phyloP scores from a whole-genome alignment of 2,329 filamentous ascomycete genomes.

The Talaromyces funiculosus region DNA sequence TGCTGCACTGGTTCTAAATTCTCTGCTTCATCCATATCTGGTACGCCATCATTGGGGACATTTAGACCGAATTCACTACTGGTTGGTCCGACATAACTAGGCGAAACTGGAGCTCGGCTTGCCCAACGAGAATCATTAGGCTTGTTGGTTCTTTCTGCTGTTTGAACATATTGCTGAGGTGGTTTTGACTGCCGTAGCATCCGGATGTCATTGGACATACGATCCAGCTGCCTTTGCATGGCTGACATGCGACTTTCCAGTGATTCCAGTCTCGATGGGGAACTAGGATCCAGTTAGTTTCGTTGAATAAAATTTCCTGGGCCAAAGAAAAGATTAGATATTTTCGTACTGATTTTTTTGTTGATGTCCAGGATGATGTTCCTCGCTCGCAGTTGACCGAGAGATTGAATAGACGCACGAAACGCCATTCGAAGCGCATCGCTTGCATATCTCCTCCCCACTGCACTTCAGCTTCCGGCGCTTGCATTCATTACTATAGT shows the following conservation, averaged over 20 bases:
- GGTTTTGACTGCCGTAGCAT: constrained; percentile 16
- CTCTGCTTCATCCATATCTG: constrained; percentile 11
- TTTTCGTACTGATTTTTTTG: neutral
- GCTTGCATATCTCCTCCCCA: constrained; percentile 11
- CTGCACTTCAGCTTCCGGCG: constrained; percentile 14
- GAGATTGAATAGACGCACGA: constrained; percentile 7
- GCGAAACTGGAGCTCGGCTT: constrained; percentile 23
- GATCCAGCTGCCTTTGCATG: constrained; percentile 27
- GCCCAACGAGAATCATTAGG: constrained; percentile 12
- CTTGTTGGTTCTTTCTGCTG: constrained; percentile 6
- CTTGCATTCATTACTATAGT: constrained; percentile 14
- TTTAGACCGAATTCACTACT: constrained; percentile 32
- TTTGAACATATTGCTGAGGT: neutral
- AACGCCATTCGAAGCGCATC: constrained; percentile 8
- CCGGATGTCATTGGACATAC: constrained; percentile 25
- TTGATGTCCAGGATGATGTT: neutral
- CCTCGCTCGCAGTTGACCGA: neutral
- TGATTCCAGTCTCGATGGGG: neutral
- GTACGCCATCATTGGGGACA: constrained; percentile 2
- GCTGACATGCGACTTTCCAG: constrained; percentile 25
- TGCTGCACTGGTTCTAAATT: constrained; percentile 1
- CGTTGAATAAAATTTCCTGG: neutral
- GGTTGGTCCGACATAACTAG: constrained; percentile 30
- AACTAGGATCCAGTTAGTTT: neutral
- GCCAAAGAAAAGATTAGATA: neutral